Evolutionary conservation across 179 eudicot species (phyloP).

Genomic region (Silene coronaria): DNA sequence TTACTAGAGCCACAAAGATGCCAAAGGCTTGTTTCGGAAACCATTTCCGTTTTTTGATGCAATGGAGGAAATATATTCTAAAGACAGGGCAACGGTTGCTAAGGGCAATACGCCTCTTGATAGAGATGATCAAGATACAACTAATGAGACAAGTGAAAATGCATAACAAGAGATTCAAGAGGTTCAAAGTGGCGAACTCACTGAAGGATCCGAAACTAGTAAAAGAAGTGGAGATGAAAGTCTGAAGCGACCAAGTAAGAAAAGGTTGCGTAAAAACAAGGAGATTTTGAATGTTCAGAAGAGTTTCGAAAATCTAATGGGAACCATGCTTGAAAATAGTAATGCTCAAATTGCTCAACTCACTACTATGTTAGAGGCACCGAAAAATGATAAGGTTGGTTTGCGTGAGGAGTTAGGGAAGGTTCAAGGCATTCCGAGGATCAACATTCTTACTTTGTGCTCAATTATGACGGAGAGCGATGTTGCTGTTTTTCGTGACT

Average conservation of each 20-base stretch:
- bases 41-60: too few species aligned
- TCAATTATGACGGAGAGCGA: background rate
- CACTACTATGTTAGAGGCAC: background rate
- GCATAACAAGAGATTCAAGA: background rate
- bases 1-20: too few species aligned
- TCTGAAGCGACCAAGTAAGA: background rate
- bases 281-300: background rate
- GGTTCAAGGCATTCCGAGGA: background rate
- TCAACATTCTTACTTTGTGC: background rate
- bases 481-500: background rate
- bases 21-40: too few species aligned
- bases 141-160: background rate
- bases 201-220: background rate
- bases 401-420: slow-evolving; percentile 1
- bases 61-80: too few species aligned
- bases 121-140: background rate
- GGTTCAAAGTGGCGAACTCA: background rate
- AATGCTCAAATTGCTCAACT: background rate
- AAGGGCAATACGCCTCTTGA: too few species aligned
- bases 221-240: background rate
- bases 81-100: too few species aligned
- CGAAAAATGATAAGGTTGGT: background rate
- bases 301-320: background rate
- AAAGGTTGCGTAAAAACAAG: background rate
- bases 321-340: background rate